Conservation (phyloP, 179 eudicot species). For the Beta lomatogona region DNA sequence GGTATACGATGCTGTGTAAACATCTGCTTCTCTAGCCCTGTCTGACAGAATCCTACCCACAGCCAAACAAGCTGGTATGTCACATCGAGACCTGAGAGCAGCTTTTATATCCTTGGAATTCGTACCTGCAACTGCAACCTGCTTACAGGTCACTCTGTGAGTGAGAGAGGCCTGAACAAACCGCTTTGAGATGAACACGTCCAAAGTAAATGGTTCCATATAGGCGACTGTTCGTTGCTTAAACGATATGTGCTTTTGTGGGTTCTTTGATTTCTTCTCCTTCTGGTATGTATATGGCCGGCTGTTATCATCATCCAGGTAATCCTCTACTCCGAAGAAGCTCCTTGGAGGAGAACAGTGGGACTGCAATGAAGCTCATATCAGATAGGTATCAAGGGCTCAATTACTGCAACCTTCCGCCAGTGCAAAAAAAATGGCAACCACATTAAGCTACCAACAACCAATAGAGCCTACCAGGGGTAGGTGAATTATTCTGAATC, state of each 20-base stretch:
- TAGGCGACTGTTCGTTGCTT: conserved; percentile 78
- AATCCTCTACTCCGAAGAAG: conserved; percentile 96
- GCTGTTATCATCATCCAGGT: conserved; percentile 82
- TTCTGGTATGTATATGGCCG: conserved; percentile 89
- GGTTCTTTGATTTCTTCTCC: conserved; percentile 84
- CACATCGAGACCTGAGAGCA: conserved; percentile 71
- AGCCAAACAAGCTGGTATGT: conserved; percentile 90
- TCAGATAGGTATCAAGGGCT: conserved; percentile 2
- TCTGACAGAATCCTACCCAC: conserved; percentile 74
- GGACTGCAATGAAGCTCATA: conserved; percentile 43
- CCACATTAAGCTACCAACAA: neutral
- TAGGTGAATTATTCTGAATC: neutral
- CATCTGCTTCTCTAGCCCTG: conserved; percentile 92
- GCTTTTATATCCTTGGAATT: conserved; percentile 94
- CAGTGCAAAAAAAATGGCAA: neutral
- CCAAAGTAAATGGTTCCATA: conserved; percentile 95
- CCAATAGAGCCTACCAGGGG: neutral
- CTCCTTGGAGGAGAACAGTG: conserved; percentile 70
- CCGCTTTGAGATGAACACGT: conserved; percentile 89
- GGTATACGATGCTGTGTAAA: conserved; percentile 84
- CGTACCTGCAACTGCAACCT: conserved; percentile 96
- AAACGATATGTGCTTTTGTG: conserved; percentile 75
- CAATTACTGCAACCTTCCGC: neutral
- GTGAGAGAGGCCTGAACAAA: conserved; percentile 92
- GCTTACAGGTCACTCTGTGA: conserved; percentile 86